These are phyloP conservation scores for Neurospora intermedia DNA, from an alignment of 495 filamentous ascomycete species.

Conservation along the genomic window DNA sequence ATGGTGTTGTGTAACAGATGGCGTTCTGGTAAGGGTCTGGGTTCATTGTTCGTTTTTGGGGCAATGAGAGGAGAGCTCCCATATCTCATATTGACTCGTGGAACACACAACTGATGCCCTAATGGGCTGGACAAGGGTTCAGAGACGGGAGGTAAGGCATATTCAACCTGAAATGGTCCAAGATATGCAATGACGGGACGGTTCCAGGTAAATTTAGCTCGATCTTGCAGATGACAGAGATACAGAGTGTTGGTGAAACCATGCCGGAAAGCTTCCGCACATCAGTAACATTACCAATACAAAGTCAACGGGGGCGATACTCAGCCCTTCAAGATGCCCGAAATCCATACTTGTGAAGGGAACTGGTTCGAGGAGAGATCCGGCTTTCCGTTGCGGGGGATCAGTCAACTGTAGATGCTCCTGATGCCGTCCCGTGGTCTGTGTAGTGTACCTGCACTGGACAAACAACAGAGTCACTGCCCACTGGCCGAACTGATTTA, in stretches of 20 bases:
- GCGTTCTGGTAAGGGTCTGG: neutral
- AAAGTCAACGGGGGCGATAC: neutral
- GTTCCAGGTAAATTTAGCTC: neutral
- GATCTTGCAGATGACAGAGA: neutral
- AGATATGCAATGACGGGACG: neutral
- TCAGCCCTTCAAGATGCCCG: neutral
- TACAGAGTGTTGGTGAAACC: neutral
- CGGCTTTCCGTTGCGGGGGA: neutral
- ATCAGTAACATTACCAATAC: neutral
- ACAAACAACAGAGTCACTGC: neutral
- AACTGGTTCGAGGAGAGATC: neutral
- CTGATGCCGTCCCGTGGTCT: neutral
- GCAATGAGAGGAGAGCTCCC: neutral
- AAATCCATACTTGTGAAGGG: neutral
- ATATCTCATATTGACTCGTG: neutral
- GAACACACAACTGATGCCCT: neutral
- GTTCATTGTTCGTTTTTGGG: neutral
- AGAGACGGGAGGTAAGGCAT: neutral
- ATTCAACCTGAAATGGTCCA: neutral
- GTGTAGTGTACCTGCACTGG: too few species aligned
- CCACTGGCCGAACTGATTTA: neutral
- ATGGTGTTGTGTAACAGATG: neutral
- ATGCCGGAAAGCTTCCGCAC: neutral
- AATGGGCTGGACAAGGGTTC: neutral
- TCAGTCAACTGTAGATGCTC: constrained; percentile 12